Evolutionary conservation across 805 yeast species (phyloP).

Genomic region (Saturnispora dispora): DNA sequence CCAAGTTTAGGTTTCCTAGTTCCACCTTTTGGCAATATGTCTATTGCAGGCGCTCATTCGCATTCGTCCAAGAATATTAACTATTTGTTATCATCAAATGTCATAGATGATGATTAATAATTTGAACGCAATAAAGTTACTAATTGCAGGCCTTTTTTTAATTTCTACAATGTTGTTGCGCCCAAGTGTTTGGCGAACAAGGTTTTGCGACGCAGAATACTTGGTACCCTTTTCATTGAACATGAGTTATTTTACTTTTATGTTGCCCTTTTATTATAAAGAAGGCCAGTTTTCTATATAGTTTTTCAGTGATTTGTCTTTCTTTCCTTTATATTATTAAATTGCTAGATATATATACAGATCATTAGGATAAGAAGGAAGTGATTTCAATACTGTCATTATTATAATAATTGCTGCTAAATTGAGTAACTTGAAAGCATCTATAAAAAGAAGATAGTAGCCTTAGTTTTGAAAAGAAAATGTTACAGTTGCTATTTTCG

Average conservation of each 20-base stretch:
- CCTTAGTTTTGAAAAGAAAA: background rate
- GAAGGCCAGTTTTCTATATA: background rate
- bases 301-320: background rate
- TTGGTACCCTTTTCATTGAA: background rate
- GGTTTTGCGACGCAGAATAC: background rate
- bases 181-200: background rate
- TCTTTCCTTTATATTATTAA: background rate
- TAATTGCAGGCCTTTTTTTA: background rate
- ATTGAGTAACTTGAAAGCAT: background rate
- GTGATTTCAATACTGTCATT: background rate
- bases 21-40: slow-evolving; percentile 3
- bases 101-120: background rate
- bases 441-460: background rate
- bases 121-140: background rate
- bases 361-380: background rate
- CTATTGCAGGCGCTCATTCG: background rate
- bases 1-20: slow-evolving; percentile 1
- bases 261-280: background rate
- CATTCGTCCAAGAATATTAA: background rate
- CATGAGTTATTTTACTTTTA: background rate
- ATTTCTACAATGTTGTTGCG: background rate
- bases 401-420: background rate
- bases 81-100: background rate
- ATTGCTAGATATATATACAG: background rate
- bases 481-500: background rate